Base-by-base conservation (phyloP, 192 early-diverging fungal genomes). In the Neocallimastix lanati region DNA sequence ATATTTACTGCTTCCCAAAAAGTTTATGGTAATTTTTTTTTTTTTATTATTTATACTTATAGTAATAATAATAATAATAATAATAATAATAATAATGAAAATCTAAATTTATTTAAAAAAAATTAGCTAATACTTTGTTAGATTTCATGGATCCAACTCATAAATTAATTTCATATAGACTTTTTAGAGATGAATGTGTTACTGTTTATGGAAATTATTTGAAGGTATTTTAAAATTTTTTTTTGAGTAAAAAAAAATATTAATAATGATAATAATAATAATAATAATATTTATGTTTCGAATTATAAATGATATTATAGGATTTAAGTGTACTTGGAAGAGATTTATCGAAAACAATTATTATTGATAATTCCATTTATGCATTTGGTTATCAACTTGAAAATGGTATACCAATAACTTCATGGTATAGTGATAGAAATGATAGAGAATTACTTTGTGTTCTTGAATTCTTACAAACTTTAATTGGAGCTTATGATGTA, bases 1-100 rank as follows among this genome's bases (percentile, higher is more conserved):
- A 84, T 92, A 4, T 93, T 93, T 76, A 93, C 92, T 7, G 92
- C 92, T 6, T 92, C 91, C 77, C 92, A 92, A 84, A 88, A 92
- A 77, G 86, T 88, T n/a, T 93, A 93, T 76, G 92, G 92, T 5
- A 89, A 92, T n/a, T n/a, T n/a, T n/a, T n/a, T n/a, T n/a, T n/a
- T n/a, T n/a, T n/a, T n/a, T n/a, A n/a, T n/a, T n/a, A n/a, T n/a
- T n/a, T n/a, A n/a, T n/a, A n/a, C n/a, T n/a, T n/a, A n/a, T n/a
- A n/a, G n/a, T n/a, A n/a, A n/a, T n/a, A n/a, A n/a, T n/a, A n/a
- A n/a, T n/a, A n/a, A n/a, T n/a, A n/a, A n/a, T n/a, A n/a, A n/a
- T n/a, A n/a, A n/a, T n/a, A n/a, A n/a, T n/a, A n/a, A n/a, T n/a
- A n/a, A n/a, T n/a, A n/a, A n/a, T n/a, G n/a, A n/a, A n/a, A n/a